Conservation (phyloP, 768 basidiomycete species). For the Pleurotus platypus region DNA sequence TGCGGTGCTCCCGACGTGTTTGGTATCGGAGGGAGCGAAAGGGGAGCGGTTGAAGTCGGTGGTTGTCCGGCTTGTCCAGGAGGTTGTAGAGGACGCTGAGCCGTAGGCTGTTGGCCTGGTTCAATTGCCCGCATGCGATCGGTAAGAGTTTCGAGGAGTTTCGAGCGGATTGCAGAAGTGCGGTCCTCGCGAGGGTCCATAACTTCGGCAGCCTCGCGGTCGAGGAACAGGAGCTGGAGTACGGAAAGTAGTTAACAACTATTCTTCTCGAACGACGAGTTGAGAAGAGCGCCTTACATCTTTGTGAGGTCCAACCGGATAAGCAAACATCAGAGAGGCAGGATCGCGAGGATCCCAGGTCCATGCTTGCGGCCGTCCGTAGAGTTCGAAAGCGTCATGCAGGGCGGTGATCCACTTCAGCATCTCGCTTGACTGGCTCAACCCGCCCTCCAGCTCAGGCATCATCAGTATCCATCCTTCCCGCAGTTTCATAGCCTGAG, state of each 20-base stretch:
- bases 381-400: constrained; percentile 84
- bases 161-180: constrained; percentile 65
- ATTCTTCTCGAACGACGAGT: neutral
- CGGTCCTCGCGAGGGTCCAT: constrained; percentile 75
- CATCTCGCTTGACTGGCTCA: constrained; percentile 75
- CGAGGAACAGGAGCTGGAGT: constrained; percentile 76
- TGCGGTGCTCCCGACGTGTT: constrained; percentile 13
- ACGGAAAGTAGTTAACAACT: constrained; percentile 9
- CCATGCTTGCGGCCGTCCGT: constrained; percentile 84
- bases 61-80: constrained; percentile 23
- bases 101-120: constrained; percentile 9
- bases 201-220: constrained; percentile 76
- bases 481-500: constrained; percentile 55
- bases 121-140: constrained; percentile 54
- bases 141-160: constrained; percentile 58
- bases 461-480: constrained; percentile 90
- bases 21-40: constrained; percentile 32
- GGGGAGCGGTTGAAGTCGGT: constrained; percentile 23
- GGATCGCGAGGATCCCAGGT: constrained; percentile 88
- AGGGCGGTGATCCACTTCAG: constrained; percentile 85
- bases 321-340: constrained; percentile 86
- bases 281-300: constrained; percentile 53
- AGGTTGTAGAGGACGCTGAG: constrained; percentile 20
- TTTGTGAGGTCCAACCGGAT: constrained; percentile 81
- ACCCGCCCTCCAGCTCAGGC: constrained; percentile 74